Conservation (phyloP, 345 rosid species). For the Murraya paniculata region DNA sequence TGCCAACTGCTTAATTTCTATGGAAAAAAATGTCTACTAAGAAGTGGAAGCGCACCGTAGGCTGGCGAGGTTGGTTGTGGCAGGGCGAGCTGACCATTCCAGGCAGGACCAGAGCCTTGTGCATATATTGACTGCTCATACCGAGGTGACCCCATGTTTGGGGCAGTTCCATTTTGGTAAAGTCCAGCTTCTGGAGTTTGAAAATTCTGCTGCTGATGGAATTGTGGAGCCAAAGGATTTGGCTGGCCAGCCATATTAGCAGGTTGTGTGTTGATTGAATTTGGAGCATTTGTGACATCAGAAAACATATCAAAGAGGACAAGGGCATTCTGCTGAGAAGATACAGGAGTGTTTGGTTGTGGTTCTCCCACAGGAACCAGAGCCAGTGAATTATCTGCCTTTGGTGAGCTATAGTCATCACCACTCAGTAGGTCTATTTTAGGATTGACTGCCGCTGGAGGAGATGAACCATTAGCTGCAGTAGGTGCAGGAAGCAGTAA, state of each 20-base stretch:
- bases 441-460: conserved; percentile 46
- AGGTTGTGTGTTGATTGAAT: conserved; percentile 54
- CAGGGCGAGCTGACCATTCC: conserved; percentile 67
- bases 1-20: not conserved
- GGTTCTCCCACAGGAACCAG: conserved; percentile 77
- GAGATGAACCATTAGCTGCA: conserved; percentile 52
- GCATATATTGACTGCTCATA: conserved; percentile 56
- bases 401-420: conserved; percentile 67
- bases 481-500: conserved; percentile 85
- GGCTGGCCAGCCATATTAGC: conserved; percentile 39
- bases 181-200: conserved; percentile 54
- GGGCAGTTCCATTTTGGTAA: conserved; percentile 60
- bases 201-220: conserved; percentile 66
- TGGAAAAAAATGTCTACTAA: not conserved
- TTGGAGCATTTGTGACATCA: conserved; percentile 42
- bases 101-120: conserved; percentile 54
- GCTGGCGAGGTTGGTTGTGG: conserved; percentile 71
- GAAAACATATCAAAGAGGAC: conserved; percentile 86
- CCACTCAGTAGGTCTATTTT: conserved; percentile 97
- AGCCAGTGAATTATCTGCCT: conserved; percentile 64
- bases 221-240: conserved; percentile 50
- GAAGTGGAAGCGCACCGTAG: conserved; percentile 46
- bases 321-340: conserved; percentile 87
- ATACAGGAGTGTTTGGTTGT: conserved; percentile 49
- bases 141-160: conserved; percentile 56